These are phyloP conservation scores for Diatrype stigma DNA, from an alignment of 2,329 filamentous ascomycete species.

Conservation along the genomic window DNA sequence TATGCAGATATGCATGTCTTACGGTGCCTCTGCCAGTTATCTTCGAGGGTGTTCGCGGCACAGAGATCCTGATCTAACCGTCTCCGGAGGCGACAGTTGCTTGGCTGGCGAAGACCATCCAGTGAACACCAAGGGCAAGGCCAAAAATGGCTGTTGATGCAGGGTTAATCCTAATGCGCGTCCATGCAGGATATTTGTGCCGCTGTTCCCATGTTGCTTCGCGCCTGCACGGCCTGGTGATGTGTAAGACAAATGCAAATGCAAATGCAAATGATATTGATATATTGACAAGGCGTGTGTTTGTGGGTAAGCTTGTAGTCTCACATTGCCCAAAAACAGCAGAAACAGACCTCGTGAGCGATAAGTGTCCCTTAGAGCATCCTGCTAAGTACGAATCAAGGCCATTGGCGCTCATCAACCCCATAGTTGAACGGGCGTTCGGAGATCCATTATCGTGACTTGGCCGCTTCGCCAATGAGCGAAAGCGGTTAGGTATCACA, in stretches of 20 bases:
- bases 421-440: neutral
- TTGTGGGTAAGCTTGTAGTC: too few relatives aligned
- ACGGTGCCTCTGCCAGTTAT: neutral
- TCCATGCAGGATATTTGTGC: neutral
- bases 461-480: neutral
- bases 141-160: neutral
- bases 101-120: neutral
- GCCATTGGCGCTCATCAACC: too few relatives aligned
- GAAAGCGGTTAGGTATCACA: neutral
- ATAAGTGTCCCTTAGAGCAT: too few relatives aligned
- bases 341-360: too few relatives aligned
- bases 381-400: too few relatives aligned
- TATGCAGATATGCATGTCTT: neutral
- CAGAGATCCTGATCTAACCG: constrained; percentile 1
- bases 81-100: neutral
- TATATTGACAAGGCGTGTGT: too few relatives aligned
- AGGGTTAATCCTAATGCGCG: neutral
- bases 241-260: neutral
- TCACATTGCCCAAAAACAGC: too few relatives aligned
- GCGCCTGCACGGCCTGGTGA: neutral
- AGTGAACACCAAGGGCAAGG: neutral
- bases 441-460: neutral
- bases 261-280: too few relatives aligned
- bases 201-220: neutral
- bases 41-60: neutral